These are phyloP conservation scores for Amanita polypyramis DNA, from an alignment of 768 basidiomycete species.

Conservation along the genomic window DNA sequence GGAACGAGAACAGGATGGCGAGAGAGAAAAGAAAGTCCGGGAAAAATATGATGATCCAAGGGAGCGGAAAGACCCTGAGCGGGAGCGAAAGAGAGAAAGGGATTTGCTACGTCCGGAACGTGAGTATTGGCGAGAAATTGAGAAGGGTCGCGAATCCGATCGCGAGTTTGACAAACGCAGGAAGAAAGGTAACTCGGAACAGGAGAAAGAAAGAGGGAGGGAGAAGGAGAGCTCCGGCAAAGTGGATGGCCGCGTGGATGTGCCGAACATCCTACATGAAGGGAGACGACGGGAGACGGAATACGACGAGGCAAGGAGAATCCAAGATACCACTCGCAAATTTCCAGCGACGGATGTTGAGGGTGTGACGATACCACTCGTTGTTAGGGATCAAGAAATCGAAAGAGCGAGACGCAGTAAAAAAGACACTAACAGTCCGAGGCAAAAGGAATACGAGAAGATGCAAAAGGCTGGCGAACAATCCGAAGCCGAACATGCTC, in stretches of 20 bases:
- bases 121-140: not conserved
- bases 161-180: constrained; percentile 10
- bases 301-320: constrained; percentile 5
- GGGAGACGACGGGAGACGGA: constrained; percentile 7
- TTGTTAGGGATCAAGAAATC: not conserved
- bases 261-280: constrained; percentile 9
- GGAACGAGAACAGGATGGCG: constrained; percentile 16
- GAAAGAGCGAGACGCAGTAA: not conserved
- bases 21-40: constrained; percentile 12
- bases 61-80: constrained; percentile 5
- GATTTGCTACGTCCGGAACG: constrained; percentile 4
- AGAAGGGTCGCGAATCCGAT: constrained; percentile 5
- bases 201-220: constrained; percentile 10
- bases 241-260: constrained; percentile 6
- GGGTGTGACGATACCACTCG: not conserved
- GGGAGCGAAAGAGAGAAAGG: constrained; percentile 10
- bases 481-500: not conserved
- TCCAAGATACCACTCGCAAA: constrained; percentile 3
- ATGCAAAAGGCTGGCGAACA: not conserved
- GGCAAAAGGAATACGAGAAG: constrained; percentile 2
- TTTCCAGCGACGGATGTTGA: not conserved
- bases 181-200: constrained; percentile 10
- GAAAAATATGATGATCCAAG: not conserved
- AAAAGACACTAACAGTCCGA: not conserved
- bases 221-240: not conserved